These are phyloP conservation scores for Aureobasidium namibiae DNA, from an alignment of 2,329 filamentous ascomycete genomes.

Conservation along the genomic window DNA sequence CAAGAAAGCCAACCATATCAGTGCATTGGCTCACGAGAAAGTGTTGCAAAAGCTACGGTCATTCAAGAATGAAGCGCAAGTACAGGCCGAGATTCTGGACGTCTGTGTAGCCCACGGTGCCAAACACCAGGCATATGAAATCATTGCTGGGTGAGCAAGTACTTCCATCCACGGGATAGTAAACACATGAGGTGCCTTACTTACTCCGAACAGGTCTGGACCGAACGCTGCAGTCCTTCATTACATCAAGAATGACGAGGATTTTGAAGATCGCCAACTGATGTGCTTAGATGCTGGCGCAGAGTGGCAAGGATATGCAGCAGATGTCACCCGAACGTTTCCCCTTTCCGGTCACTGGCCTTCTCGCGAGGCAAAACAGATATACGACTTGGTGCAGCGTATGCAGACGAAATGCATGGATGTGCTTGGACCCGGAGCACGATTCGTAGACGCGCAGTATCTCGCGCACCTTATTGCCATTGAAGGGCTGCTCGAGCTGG, in stretches of 20 bases:
- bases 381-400: constrained; percentile 68
- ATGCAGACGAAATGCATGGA: constrained; percentile 75
- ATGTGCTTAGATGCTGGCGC: constrained; percentile 81
- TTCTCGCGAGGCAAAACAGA: constrained; percentile 57
- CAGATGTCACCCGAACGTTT: constrained; percentile 83
- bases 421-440: constrained; percentile 58
- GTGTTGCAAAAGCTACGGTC: constrained; percentile 57
- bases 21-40: constrained; percentile 65
- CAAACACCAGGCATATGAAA: constrained; percentile 71
- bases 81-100: constrained; percentile 69
- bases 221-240: constrained; percentile 78
- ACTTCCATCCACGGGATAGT: neutral
- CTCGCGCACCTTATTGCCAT: constrained; percentile 66
- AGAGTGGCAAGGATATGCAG: constrained; percentile 73
- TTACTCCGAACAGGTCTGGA: constrained; percentile 43
- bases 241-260: constrained; percentile 71
- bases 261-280: constrained; percentile 60
- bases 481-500: constrained; percentile 60
- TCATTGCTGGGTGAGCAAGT: constrained; percentile 60
- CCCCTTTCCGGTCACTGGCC: constrained; percentile 65
- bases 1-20: constrained; percentile 71
- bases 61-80: constrained; percentile 69
- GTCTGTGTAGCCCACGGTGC: constrained; percentile 66
- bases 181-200: neutral
- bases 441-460: constrained; percentile 65